Evolutionary conservation across 2,329 filamentous ascomycete species (phyloP).

Genomic region (Epichloe sp.): DNA sequence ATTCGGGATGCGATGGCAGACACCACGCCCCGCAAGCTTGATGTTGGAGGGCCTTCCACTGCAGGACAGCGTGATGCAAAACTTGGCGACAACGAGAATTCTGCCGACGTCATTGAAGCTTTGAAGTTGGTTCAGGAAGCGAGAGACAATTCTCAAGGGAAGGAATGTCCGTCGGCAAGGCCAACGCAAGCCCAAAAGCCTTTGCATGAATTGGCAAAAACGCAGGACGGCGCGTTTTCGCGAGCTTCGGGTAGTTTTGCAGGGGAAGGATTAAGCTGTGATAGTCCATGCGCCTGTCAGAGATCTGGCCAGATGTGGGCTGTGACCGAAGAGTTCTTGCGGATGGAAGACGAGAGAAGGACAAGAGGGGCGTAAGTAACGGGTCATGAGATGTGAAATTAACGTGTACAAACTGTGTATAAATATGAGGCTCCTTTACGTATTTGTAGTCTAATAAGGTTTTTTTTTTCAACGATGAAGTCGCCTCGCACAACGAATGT

Average conservation of each 20-base stretch:
- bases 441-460: too few relatives aligned
- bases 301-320: slow-evolving; percentile 18
- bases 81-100: background rate
- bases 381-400: background rate
- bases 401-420: background rate
- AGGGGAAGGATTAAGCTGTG: background rate
- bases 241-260: background rate
- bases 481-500: too few relatives aligned
- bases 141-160: background rate
- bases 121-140: background rate
- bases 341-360: slow-evolving; percentile 10
- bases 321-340: slow-evolving; percentile 18
- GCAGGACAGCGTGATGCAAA: background rate
- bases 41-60: too few relatives aligned
- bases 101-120: background rate
- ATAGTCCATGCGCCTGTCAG: background rate
- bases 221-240: slow-evolving; percentile 2
- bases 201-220: background rate
- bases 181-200: background rate
- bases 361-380: background rate
- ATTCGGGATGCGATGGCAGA: slow-evolving; percentile 13
- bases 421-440: background rate
- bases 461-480: too few relatives aligned
- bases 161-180: background rate
- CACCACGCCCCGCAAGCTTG: background rate